Conservation (phyloP, 1,139 yeast genomes). For the Debaryomyces sp. region DNA sequence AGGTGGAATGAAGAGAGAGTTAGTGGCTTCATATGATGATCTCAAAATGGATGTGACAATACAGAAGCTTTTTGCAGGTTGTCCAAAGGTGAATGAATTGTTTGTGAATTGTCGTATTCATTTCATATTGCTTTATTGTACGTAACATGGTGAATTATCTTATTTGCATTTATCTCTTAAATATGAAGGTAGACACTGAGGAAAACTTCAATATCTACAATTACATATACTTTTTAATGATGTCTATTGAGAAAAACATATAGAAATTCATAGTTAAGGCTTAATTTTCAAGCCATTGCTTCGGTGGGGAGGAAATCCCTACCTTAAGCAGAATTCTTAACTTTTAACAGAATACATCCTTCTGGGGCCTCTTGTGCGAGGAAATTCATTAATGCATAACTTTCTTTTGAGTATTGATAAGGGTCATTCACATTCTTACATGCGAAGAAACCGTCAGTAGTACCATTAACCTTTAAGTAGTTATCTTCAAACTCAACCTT, state of each 20-base stretch:
- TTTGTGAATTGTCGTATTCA: no score
- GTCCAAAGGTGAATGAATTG: no score
- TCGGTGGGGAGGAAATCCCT: not conserved
- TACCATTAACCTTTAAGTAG: slow-evolving; percentile 31
- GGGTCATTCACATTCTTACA: slow-evolving; percentile 47
- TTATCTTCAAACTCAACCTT: slow-evolving; percentile 22
- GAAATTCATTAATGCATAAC: slow-evolving; percentile 26
- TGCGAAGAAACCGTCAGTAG: slow-evolving; percentile 38
- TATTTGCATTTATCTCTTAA: not conserved
- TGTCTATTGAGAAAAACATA: not conserved
- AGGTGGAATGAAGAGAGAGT: slow-evolving; percentile 72
- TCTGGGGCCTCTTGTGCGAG: slow-evolving; percentile 14
- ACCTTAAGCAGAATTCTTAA: not conserved
- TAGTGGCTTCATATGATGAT: slow-evolving; percentile 42
- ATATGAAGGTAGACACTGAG: not conserved
- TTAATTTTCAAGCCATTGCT: not conserved
- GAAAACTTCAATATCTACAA: no score
- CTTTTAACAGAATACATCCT: slow-evolving; percentile 23
- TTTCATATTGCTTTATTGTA: no score
- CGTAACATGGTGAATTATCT: no score
- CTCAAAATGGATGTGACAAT: no score
- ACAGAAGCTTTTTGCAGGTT: no score
- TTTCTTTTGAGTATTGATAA: slow-evolving; percentile 35
- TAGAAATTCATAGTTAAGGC: not conserved
- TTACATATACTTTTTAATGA: not conserved